phyloP scores from a whole-genome alignment of 345 rosid species.

The Melaleuca quinquenervia region DNA sequence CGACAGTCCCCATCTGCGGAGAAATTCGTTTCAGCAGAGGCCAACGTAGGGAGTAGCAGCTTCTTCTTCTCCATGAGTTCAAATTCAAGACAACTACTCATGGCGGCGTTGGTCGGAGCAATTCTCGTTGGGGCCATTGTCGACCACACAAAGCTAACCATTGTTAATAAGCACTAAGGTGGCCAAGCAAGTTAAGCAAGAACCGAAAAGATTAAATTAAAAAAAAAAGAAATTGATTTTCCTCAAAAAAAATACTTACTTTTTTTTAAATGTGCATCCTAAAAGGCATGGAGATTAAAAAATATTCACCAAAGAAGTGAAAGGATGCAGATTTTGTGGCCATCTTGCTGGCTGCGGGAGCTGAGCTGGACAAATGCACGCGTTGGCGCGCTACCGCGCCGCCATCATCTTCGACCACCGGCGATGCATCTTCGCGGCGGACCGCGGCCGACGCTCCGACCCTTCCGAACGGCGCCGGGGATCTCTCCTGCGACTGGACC shows the following conservation, averaged over 20 bases:
- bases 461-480: slow-evolving; percentile 12
- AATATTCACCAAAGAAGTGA: no score
- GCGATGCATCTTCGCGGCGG: neutral
- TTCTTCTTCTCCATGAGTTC: neutral
- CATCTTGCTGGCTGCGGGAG: neutral
- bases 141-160: neutral
- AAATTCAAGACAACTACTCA: neutral
- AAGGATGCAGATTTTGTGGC: neutral
- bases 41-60: neutral
- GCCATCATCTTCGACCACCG: neutral
- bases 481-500: slow-evolving; percentile 30
- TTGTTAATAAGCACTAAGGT: neutral
- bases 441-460: neutral
- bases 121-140: neutral
- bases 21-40: neutral
- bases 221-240: neutral
- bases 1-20: neutral
- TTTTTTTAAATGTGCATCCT: no score
- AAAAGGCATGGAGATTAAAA: no score
- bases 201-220: neutral
- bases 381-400: neutral
- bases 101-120: neutral
- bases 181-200: neutral
- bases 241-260: no score
- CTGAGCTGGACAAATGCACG: neutral